Conservation (phyloP, 2,329 filamentous ascomycete species). For the Trichoderma sp. region DNA sequence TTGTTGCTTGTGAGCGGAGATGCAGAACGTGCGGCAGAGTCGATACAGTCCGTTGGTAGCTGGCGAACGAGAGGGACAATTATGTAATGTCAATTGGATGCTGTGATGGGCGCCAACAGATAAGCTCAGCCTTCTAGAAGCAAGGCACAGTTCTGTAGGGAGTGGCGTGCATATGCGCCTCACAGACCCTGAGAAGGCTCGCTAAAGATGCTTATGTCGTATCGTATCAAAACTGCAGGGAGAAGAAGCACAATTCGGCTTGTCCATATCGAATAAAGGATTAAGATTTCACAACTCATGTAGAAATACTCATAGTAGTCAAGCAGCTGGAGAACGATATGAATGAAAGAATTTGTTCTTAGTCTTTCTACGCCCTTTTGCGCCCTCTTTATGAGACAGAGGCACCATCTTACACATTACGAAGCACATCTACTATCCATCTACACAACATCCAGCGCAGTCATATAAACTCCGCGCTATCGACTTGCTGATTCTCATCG, state of each 20-base stretch:
- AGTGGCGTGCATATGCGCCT: not conserved
- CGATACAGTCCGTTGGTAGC: not conserved
- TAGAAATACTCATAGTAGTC: not conserved
- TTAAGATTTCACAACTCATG: not conserved
- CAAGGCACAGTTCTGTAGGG: not conserved
- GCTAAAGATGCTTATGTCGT: not conserved
- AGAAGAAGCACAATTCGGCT: not conserved
- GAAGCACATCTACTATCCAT: not conserved
- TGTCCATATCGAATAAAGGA: not conserved
- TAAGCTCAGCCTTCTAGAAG: not conserved
- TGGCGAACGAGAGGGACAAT: not conserved
- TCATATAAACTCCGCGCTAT: not conserved
- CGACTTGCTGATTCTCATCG: not conserved
- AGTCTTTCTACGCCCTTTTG: not conserved
- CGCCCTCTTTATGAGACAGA: not conserved
- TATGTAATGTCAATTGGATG: not conserved
- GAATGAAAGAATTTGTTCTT: not conserved
- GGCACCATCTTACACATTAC: not conserved
- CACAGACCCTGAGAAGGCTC: not conserved
- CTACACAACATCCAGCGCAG: not conserved
- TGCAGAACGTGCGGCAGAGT: not conserved
- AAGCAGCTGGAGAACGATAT: not conserved
- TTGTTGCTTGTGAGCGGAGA: not conserved
- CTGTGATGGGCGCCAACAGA: not conserved
- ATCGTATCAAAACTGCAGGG: not conserved